A percentile compares a stretch with the other conserved stretches of the same genome.
phyloP scores from a whole-genome alignment of 1,284 basidiomycete species.

The Pseudozyma sp. region DNA sequence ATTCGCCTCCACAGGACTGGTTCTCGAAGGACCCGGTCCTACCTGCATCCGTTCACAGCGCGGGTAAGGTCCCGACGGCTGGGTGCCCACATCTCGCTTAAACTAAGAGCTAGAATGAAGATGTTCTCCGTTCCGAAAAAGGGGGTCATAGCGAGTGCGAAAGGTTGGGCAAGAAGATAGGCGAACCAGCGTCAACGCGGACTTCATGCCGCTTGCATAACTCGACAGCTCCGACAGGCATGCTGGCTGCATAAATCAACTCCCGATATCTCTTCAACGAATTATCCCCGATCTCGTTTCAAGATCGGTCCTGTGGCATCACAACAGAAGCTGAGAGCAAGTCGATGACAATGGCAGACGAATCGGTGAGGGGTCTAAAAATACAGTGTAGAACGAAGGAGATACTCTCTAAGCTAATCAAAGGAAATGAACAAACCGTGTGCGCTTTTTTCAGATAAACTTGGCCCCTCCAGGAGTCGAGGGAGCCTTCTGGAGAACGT shows the following conservation, averaged over 20 bases:
- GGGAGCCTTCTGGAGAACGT: constrained; percentile 30
- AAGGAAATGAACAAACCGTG: neutral
- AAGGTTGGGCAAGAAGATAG: too few species aligned
- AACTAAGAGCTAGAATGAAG: too few species aligned
- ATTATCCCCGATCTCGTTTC: constrained; percentile 3
- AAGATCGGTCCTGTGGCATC: neutral
- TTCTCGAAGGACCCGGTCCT: too few species aligned
- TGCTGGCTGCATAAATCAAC: constrained; percentile 19
- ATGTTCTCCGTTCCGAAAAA: too few species aligned
- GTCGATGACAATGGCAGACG: neutral
- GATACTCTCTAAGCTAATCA: neutral
- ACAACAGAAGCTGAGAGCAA: constrained; percentile 1
- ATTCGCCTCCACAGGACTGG: too few species aligned
- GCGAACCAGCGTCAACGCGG: neutral
- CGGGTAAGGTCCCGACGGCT: too few species aligned
- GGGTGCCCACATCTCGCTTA: too few species aligned
- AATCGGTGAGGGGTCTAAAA: neutral
- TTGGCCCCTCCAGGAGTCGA: constrained; percentile 13
- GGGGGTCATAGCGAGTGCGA: too few species aligned
- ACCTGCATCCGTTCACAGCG: too few species aligned
- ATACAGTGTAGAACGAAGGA: constrained; percentile 2
- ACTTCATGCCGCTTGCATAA: constrained; percentile 28
- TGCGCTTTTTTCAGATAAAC: constrained; percentile 1
- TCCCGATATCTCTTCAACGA: constrained; percentile 4
- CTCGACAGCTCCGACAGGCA: constrained; percentile 33